phyloP scores from a whole-genome alignment of 352 stramenopile species.

The Pythium plurisporium region DNA sequence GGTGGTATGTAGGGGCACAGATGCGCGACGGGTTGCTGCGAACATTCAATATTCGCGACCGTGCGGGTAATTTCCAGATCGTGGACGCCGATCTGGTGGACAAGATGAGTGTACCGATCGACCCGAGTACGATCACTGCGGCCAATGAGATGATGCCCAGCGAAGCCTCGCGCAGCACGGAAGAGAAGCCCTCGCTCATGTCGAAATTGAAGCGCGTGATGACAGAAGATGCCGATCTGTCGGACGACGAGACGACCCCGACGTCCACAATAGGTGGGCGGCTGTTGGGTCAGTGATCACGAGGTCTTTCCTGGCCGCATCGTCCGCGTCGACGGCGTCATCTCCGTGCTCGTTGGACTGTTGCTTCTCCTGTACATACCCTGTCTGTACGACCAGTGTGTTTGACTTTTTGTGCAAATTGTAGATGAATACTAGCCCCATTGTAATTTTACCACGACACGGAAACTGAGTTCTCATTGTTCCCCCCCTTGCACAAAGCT shows the following conservation, averaged over 20 bases:
- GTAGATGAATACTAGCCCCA: no score
- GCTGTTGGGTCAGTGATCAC: not conserved
- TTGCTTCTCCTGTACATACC: no score
- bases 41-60: constrained; percentile 56
- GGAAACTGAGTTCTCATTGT: no score
- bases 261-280: constrained; percentile 12
- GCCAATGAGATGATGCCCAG: not conserved
- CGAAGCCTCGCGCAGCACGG: not conserved
- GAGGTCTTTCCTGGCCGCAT: no score
- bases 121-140: constrained; percentile 9
- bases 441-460: no score
- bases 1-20: constrained; percentile 68
- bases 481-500: no score
- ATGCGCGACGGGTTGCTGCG: constrained; percentile 59
- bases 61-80: constrained; percentile 52
- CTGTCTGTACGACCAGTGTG: no score
- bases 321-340: no score
- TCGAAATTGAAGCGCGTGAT: constrained; percentile 18
- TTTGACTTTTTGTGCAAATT: no score
- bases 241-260: constrained; percentile 9
- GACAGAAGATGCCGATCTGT: constrained; percentile 12
- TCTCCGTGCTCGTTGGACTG: no score
- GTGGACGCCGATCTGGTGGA: constrained; percentile 56
- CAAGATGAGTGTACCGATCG: constrained; percentile 31
- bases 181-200: constrained; percentile 11